Evolutionary conservation across 441 rosid genomes (phyloP).

Genomic region (Viola pubescens): DNA sequence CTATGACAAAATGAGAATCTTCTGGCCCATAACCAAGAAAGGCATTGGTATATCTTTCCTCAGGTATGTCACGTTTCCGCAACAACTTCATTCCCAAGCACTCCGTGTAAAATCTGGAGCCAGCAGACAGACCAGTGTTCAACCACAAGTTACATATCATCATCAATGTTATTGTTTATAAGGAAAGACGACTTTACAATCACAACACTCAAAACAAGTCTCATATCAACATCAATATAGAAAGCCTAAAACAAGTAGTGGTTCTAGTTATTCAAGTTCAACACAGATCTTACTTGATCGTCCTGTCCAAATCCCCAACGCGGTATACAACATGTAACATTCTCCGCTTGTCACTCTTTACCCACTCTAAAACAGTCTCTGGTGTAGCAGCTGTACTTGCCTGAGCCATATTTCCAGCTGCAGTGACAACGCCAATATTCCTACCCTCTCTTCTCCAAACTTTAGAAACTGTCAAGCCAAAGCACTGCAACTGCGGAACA

Average conservation of each 20-base stretch:
- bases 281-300: slow-evolving; percentile 50
- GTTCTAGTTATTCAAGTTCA: not conserved
- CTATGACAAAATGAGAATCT: slow-evolving; percentile 62
- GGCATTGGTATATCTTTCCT: slow-evolving; percentile 65
- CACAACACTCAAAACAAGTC: not conserved
- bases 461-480: slow-evolving; percentile 38
- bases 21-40: slow-evolving; percentile 77
- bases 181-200: not conserved
- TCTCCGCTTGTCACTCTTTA: slow-evolving; percentile 73
- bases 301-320: slow-evolving; percentile 84
- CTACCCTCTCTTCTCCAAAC: slow-evolving; percentile 37
- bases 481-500: slow-evolving; percentile 47
- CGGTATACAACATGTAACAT: slow-evolving; percentile 93
- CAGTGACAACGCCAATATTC: slow-evolving; percentile 26
- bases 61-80: slow-evolving; percentile 67
- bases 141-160: not conserved
- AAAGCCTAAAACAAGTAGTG: too few species aligned
- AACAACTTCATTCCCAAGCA: slow-evolving; percentile 71
- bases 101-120: slow-evolving; percentile 60
- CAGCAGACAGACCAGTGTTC: not conserved
- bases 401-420: slow-evolving; percentile 49
- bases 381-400: slow-evolving; percentile 50
- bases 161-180: not conserved
- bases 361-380: slow-evolving; percentile 65
- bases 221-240: too few species aligned